Percentiles rank a stretch among this genome's conserved stretches.
Evolutionary conservation across 31 red algal genomes (phyloP).

Genomic region (Asparagopsis taxiformis): DNA sequence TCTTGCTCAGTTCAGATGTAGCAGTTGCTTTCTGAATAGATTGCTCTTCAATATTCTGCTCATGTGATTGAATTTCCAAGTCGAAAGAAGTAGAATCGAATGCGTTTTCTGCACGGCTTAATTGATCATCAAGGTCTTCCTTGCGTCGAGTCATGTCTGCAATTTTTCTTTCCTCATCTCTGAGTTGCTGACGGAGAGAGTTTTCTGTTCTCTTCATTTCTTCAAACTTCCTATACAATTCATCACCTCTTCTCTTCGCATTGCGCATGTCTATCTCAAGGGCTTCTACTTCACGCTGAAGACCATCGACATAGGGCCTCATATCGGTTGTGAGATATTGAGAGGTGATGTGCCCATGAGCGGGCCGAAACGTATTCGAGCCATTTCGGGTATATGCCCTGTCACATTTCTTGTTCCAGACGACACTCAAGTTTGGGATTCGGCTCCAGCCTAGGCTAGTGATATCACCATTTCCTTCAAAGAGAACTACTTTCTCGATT

Average conservation of each 20-base stretch:
- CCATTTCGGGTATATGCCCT: conserved; percentile 42
- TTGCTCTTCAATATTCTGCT: conserved; percentile 12
- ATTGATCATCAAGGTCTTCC: conserved; percentile 49
- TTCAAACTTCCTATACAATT: conserved; percentile 8
- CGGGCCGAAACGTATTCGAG: conserved; percentile 51
- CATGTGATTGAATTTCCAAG: conserved; percentile 23
- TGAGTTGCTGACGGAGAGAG: not conserved
- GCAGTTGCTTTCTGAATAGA: conserved; percentile 1
- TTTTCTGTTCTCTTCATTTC: not conserved
- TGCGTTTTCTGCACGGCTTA: conserved; percentile 52
- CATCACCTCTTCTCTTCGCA: not conserved
- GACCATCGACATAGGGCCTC: conserved; percentile 23
- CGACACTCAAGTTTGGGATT: conserved; percentile 29
- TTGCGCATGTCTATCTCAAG: conserved; percentile 1
- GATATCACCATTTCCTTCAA: conserved; percentile 52
- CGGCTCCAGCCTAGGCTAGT: conserved; percentile 46
- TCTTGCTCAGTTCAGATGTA: conserved; percentile 2
- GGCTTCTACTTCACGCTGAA: conserved; percentile 24
- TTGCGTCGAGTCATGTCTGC: conserved; percentile 13
- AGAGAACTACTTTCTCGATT: conserved; percentile 78
- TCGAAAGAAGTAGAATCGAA: conserved; percentile 58
- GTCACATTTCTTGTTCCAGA: conserved; percentile 55
- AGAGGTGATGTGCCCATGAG: conserved; percentile 15
- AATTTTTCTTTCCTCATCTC: conserved; percentile 2
- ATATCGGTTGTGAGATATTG: conserved; percentile 49